phyloP scores from a whole-genome alignment of 768 basidiomycete species.

The Russula griseocarnosa region DNA sequence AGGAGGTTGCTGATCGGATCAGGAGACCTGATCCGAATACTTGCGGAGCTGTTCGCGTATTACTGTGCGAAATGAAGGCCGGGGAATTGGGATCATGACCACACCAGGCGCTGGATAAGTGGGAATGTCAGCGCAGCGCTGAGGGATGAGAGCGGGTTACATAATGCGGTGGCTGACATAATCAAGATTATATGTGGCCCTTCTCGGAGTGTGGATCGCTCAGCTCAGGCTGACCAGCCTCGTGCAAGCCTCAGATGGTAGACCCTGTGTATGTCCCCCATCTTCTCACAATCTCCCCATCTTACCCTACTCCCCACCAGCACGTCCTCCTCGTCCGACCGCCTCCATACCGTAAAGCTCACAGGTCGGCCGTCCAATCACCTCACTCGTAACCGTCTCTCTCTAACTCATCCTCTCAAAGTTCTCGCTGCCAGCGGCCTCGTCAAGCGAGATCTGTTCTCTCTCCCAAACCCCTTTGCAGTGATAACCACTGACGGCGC shows the following conservation, averaged over 20 bases:
- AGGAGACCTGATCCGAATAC: no score
- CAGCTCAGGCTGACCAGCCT: background rate
- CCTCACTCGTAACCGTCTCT: background rate
- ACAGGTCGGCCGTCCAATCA: constrained; percentile 9
- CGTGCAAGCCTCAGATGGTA: constrained; percentile 13
- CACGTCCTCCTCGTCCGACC: background rate
- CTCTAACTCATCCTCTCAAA: constrained; percentile 32
- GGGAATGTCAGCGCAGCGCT: no score
- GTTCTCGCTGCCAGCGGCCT: constrained; percentile 76
- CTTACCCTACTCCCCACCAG: background rate
- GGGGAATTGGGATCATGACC: no score
- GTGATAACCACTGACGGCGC: constrained; percentile 79
- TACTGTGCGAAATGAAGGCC: no score
- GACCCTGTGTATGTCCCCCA: constrained; percentile 1
- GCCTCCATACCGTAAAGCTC: constrained; percentile 16
- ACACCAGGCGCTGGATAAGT: no score
- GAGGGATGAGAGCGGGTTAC: background rate
- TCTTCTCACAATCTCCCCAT: background rate
- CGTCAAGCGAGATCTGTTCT: constrained; percentile 71
- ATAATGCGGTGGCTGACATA: background rate
- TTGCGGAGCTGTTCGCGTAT: no score
- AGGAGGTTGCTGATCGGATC: no score
- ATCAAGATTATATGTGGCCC: background rate
- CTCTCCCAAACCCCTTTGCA: constrained; percentile 85
- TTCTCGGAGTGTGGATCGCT: background rate